A percentile compares a stretch with the other conserved stretches of the same genome.
These are phyloP conservation scores for Alternaria metachromatica DNA, from an alignment of 2,329 filamentous ascomycete genomes.

Conservation along the genomic window DNA sequence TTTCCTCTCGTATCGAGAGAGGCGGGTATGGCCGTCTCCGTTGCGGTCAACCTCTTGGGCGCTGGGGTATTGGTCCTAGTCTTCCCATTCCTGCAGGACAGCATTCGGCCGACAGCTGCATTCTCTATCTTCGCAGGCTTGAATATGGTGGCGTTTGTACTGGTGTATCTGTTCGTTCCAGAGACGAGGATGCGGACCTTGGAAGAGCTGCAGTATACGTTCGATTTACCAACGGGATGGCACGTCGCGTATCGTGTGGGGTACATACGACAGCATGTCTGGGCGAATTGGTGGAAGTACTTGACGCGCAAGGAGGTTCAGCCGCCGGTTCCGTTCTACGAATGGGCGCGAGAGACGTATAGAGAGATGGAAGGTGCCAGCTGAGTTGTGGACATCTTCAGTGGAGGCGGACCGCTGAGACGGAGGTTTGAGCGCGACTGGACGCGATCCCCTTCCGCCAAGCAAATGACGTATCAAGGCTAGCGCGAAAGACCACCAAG, in stretches of 20 bases:
- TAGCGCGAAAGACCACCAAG: background rate
- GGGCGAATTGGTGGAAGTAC: conserved; percentile 26
- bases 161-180: conserved; percentile 38
- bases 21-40: conserved; percentile 41
- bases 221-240: conserved; percentile 28
- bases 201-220: conserved; percentile 33
- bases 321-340: conserved; percentile 25
- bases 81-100: conserved; percentile 44
- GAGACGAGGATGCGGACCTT: conserved; percentile 34
- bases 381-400: background rate
- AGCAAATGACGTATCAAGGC: background rate
- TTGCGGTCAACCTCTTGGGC: conserved; percentile 49
- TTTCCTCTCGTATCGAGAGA: conserved; percentile 33
- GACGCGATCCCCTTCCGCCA: background rate
- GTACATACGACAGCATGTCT: conserved; percentile 22
- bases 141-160: conserved; percentile 34
- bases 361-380: conserved; percentile 2
- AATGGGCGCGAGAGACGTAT: conserved; percentile 23
- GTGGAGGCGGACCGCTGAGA: background rate
- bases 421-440: background rate
- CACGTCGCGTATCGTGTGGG: conserved; percentile 23
- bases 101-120: conserved; percentile 39
- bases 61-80: conserved; percentile 48
- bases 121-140: conserved; percentile 47
- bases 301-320: conserved; percentile 16